Evolutionary conservation across 2,329 filamentous ascomycete genomes (phyloP), one percentile per base, ranked within the genome.

Genomic region (Neobulgaria alba): DNA sequence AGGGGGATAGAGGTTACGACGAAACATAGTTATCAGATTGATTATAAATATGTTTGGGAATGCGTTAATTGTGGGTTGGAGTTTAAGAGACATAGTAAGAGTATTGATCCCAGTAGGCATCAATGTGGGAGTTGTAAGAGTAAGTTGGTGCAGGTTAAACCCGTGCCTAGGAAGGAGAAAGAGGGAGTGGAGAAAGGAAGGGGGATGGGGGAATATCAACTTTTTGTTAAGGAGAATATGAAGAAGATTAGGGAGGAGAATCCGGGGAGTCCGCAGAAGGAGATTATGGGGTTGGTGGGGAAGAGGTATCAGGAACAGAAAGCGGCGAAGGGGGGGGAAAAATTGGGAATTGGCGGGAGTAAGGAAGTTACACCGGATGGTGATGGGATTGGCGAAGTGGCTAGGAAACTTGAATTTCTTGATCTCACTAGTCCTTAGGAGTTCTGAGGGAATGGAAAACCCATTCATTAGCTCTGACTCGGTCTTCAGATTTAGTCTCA

Each of bases 21-120:
- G 0, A 93, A 85, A 57, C 90, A 98, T 62, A 75, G 69, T 21
- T 98, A 95, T 61, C 75, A 81, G 36, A 96, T 96, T 55, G 82
- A 89, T 52, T 95, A 86, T 67, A 93, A 90, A 65, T 98, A 90
- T 58, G 65, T 89, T 15, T 96, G 92, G 90, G 68, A 73, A 31
- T 96, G 90, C 59, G 65, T 52, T 14, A 65, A 57, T 3, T 96
- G 92, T 57, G 72, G 67, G 0, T 64, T 73, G 21, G 80, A 85
- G 58, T 93, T 84, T 60, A 85, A 88, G 57, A 71, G 90, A 3
- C 90, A 96, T 61, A 88, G 82, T 12, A 86, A 82, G 63, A 92
- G 85, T 57, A 85, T 96, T 50, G 79, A 95, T 59, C 72, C 82
- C 0, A 58, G 59, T 20, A 73, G 76, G 35, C 80, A 88, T 53